A percentile compares a stretch with the other conserved stretches of the same genome.
Evolutionary conservation across 768 basidiomycete species (phyloP).

Genomic region (Tulasnella sp.): DNA sequence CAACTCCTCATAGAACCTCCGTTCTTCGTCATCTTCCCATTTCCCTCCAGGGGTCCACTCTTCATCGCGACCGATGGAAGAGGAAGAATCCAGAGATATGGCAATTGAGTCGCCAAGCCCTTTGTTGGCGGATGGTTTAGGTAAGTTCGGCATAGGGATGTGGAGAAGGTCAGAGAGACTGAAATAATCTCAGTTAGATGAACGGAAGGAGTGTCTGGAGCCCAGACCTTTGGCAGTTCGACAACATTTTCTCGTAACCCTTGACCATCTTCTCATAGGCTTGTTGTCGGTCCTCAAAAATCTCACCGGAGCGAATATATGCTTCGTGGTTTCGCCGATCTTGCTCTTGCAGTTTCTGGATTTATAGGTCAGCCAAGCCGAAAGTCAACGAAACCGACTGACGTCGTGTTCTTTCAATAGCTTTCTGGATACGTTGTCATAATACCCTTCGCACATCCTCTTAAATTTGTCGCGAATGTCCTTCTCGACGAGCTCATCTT

Average conservation of each 20-base stretch:
- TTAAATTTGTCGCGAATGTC: constrained; percentile 82
- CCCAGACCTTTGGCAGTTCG: constrained; percentile 75
- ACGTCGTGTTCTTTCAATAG: constrained; percentile 86
- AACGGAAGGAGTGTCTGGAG: not conserved
- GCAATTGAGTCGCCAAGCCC: constrained; percentile 52
- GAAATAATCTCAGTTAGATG: constrained; percentile 9
- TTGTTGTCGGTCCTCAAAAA: constrained; percentile 97
- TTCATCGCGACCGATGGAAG: constrained; percentile 47
- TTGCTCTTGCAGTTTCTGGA: constrained; percentile 87
- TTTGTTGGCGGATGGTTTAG: constrained; percentile 61
- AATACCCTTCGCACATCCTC: constrained; percentile 88
- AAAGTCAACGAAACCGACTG: constrained; percentile 20
- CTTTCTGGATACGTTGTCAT: constrained; percentile 83
- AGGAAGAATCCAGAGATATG: constrained; percentile 39
- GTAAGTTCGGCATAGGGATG: constrained; percentile 68
- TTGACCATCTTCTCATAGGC: constrained; percentile 99
- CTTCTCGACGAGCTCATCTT: constrained; percentile 67
- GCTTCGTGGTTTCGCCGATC: constrained; percentile 96
- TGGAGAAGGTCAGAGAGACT: constrained; percentile 89
- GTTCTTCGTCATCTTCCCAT: constrained; percentile 98
- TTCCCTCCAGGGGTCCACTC: constrained; percentile 56
- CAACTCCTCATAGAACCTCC: constrained; percentile 84
- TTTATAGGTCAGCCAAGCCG: not conserved
- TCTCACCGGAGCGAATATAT: constrained; percentile 97
- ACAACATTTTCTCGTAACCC: constrained; percentile 80